A percentile compares a stretch with the other conserved stretches of the same genome.
These are phyloP conservation scores for Neurospora sp. DNA, from an alignment of 2,329 filamentous ascomycete species.

Conservation along the genomic window DNA sequence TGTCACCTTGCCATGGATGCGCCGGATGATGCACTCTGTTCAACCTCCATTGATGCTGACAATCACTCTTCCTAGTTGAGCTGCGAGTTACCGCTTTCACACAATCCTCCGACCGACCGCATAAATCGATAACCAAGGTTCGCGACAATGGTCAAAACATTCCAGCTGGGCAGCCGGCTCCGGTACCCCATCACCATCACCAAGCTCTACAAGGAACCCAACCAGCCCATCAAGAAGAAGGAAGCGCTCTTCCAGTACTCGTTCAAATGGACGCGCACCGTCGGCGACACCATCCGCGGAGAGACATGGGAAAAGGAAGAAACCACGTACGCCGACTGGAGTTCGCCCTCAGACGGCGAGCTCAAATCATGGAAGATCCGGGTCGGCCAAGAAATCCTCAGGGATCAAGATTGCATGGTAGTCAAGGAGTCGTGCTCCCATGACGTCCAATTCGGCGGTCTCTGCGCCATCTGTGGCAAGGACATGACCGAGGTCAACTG, in stretches of 20 bases:
- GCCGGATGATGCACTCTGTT: not conserved
- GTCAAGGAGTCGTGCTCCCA: conserved; percentile 89
- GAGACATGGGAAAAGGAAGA: conserved; percentile 57
- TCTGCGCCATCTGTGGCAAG: conserved; percentile 87
- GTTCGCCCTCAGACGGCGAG: conserved; percentile 73
- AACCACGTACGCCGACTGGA: conserved; percentile 66
- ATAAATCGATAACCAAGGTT: not conserved
- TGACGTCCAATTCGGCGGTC: conserved; percentile 79
- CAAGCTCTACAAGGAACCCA: conserved; percentile 65
- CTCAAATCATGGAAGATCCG: conserved; percentile 67
- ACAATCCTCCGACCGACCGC: not conserved
- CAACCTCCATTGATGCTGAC: not conserved
- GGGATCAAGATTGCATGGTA: conserved; percentile 52
- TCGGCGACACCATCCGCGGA: conserved; percentile 53
- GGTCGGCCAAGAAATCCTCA: conserved; percentile 53
- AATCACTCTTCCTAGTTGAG: not conserved
- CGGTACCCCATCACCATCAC: conserved; percentile 85
- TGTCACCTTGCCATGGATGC: not conserved
- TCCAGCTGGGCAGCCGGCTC: conserved; percentile 18
- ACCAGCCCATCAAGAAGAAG: conserved; percentile 65
- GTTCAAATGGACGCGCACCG: conserved; percentile 68
- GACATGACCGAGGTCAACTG: conserved; percentile 91
- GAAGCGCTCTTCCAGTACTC: conserved; percentile 78
- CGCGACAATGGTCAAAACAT: conserved; percentile 16
- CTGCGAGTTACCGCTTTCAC: not conserved